Percentiles rank a stretch among this genome's conserved stretches.
Conservation (phyloP, 1,284 basidiomycete genomes). For the Apiotrichum siamense region DNA sequence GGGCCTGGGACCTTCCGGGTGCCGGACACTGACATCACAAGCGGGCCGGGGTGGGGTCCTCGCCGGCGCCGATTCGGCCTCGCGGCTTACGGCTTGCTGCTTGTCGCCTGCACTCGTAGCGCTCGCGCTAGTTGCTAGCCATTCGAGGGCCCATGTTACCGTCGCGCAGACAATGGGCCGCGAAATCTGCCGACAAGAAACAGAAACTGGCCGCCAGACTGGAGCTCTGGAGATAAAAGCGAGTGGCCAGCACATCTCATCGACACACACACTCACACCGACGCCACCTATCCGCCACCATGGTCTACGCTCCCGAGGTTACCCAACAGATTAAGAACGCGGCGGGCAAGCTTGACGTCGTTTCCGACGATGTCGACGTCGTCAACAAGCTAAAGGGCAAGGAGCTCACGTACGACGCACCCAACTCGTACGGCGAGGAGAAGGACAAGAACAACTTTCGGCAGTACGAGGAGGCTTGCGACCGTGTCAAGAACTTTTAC, state of each 20-base stretch:
- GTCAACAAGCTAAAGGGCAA: slow-evolving; percentile 47
- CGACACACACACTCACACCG: background rate
- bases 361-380: slow-evolving; percentile 68
- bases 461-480: slow-evolving; percentile 59
- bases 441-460: slow-evolving; percentile 64
- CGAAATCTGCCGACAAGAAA: no score
- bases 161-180: no score
- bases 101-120: no score
- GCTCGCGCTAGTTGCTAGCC: no score
- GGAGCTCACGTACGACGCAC: slow-evolving; percentile 53
- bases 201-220: no score
- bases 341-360: slow-evolving; percentile 54
- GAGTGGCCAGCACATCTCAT: background rate
- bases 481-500: slow-evolving; percentile 80
- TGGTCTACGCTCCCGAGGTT: slow-evolving; percentile 37
- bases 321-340: slow-evolving; percentile 31
- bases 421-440: slow-evolving; percentile 61
- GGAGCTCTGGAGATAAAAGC: no score
- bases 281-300: background rate
- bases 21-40: no score
- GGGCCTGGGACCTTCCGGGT: no score
- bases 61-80: background rate
- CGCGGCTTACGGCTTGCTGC: no score
- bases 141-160: no score
- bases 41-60: no score